phyloP scores from a whole-genome alignment of 371 early-diverging fungal species.

The Rhizopus arrhizus region DNA sequence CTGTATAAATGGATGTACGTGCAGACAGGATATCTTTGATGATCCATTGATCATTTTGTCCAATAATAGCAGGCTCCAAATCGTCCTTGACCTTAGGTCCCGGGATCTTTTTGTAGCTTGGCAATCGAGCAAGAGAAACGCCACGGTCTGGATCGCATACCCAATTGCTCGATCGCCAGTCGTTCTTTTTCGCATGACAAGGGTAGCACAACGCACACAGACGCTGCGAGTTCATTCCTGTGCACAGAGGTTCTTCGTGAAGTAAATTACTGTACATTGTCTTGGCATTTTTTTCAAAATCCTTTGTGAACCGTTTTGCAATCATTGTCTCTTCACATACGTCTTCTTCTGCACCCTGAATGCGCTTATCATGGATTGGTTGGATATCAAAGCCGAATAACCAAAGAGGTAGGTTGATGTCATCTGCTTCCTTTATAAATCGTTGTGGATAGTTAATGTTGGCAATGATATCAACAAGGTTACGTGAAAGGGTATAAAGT shows the following conservation, averaged over 20 bases:
- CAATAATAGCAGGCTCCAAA: conserved; percentile 37
- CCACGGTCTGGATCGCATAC: conserved; percentile 58
- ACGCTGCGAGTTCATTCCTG: conserved; percentile 13
- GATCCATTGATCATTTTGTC: conserved; percentile 63
- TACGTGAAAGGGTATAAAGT: conserved; percentile 56
- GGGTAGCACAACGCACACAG: conserved; percentile 63
- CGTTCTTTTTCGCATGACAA: conserved; percentile 52
- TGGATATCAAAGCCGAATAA: conserved; percentile 57
- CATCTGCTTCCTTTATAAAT: conserved; percentile 52
- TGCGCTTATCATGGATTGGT: conserved; percentile 60
- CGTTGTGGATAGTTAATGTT: conserved; percentile 44
- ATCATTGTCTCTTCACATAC: conserved; percentile 63
- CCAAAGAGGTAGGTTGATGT: conserved; percentile 60
- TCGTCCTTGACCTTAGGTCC: conserved; percentile 43
- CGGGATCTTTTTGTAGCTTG: conserved; percentile 27
- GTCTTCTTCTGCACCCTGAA: conserved; percentile 44
- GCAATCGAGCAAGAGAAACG: conserved; percentile 37
- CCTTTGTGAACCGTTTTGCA: conserved; percentile 51
- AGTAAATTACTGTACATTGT: conserved; percentile 55
- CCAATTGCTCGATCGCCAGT: conserved; percentile 57
- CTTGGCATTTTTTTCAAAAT: conserved; percentile 33
- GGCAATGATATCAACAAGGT: conserved; percentile 50
- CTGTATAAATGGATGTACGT: conserved; percentile 59
- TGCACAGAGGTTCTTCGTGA: conserved; percentile 35
- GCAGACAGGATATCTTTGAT: conserved; percentile 56